These are phyloP conservation scores for Didymella arachidicola DNA, from an alignment of 2,329 filamentous ascomycete species.

Conservation along the genomic window DNA sequence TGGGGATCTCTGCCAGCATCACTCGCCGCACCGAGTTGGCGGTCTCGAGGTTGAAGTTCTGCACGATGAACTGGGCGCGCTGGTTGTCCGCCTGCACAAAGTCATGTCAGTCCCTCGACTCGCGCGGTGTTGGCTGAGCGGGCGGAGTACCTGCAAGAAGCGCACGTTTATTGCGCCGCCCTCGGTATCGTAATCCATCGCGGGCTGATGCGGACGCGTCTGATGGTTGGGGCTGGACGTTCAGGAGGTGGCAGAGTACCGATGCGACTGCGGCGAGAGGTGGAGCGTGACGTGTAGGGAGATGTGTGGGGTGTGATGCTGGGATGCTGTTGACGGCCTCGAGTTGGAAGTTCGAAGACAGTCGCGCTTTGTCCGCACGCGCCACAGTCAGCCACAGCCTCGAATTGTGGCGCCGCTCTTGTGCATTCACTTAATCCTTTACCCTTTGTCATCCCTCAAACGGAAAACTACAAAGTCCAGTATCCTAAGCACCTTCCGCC, in stretches of 20 bases:
- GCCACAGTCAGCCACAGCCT: conserved; percentile 18
- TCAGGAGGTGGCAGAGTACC: conserved; percentile 22
- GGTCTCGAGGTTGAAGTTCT: conserved; percentile 86
- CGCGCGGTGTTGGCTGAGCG: conserved; percentile 26
- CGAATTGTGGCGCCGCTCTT: conserved; percentile 3
- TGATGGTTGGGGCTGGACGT: conserved; percentile 20
- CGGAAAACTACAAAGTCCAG: background rate
- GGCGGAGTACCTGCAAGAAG: conserved; percentile 48
- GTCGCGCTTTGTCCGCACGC: conserved; percentile 13
- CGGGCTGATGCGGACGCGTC: conserved; percentile 27
- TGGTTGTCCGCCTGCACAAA: conserved; percentile 72
- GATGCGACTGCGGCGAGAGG: conserved; percentile 30
- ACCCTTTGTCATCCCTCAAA: background rate
- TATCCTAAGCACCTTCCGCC: background rate
- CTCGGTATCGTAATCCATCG: conserved; percentile 62
- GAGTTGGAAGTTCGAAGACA: conserved; percentile 34
- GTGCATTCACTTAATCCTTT: background rate
- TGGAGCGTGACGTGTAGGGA: conserved; percentile 30
- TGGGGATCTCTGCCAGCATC: conserved; percentile 93
- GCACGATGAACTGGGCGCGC: conserved; percentile 90
- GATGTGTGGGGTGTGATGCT: conserved; percentile 12
- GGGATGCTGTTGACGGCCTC: conserved; percentile 23
- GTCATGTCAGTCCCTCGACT: conserved; percentile 31
- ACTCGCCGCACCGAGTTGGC: conserved; percentile 91
- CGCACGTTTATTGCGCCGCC: conserved; percentile 52